phyloP scores from a whole-genome alignment of 139 green algal genomes.

The Picochlorum costavermella region DNA sequence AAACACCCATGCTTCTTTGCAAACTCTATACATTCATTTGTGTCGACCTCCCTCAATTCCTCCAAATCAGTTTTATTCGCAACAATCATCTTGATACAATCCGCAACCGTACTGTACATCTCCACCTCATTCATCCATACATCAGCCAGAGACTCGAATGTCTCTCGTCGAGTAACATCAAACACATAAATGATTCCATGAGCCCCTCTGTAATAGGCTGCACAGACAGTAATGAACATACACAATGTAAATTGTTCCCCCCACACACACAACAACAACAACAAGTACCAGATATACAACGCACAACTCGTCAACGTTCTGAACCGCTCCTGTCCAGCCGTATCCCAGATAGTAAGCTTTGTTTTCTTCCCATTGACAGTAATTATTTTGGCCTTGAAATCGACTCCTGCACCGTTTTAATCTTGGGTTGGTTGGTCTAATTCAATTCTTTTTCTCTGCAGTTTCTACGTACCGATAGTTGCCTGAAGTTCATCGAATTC shows the following conservation, averaged over 20 bases:
- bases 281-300: conserved; percentile 1
- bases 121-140: conserved; percentile 93
- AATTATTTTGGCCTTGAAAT: conserved; percentile 92
- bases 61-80: conserved; percentile 90
- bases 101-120: conserved; percentile 84
- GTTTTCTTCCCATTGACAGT: conserved; percentile 61
- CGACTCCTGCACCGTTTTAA: conserved; percentile 62
- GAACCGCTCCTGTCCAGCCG: conserved; percentile 85
- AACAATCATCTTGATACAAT: conserved; percentile 89
- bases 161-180: conserved; percentile 83
- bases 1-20: conserved; percentile 71
- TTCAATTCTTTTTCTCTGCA: neutral
- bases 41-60: conserved; percentile 59
- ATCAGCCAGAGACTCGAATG: conserved; percentile 75
- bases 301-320: conserved; percentile 84
- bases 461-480: conserved; percentile 57
- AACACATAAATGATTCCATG: conserved; percentile 84
- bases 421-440: neutral
- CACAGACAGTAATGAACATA: neutral
- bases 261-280: neutral
- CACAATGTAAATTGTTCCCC: neutral
- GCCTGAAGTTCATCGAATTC: conserved; percentile 73
- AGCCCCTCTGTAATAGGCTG: conserved; percentile 87
- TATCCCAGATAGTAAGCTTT: conserved; percentile 94
- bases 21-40: conserved; percentile 67